These are phyloP conservation scores for Penicillium odoratum DNA, from an alignment of 495 filamentous ascomycete species.

Conservation along the genomic window DNA sequence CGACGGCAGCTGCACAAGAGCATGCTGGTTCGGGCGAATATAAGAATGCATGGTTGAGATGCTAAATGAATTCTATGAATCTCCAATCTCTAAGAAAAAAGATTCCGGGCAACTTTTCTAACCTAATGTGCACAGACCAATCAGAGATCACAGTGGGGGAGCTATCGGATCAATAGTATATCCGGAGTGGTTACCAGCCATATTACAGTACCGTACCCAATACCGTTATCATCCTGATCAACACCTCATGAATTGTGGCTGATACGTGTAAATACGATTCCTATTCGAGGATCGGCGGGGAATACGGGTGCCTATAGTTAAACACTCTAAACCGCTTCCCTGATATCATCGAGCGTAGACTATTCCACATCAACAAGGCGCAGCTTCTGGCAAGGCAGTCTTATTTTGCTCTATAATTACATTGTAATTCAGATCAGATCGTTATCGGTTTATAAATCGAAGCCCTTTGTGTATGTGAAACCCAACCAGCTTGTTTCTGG, in stretches of 20 bases:
- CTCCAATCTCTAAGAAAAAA: constrained; percentile 11
- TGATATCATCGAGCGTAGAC: constrained; percentile 8
- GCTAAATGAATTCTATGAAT: background rate
- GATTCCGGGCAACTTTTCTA: constrained; percentile 16
- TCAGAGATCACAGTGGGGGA: constrained; percentile 9
- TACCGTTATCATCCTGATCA: background rate
- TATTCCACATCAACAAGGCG: constrained; percentile 1
- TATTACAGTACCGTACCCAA: background rate
- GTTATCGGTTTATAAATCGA: background rate
- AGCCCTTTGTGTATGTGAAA: background rate
- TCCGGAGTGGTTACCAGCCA: background rate
- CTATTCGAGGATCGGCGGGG: constrained; percentile 4
- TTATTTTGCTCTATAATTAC: background rate
- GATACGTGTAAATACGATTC: background rate
- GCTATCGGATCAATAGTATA: constrained; percentile 7
- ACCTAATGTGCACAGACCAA: constrained; percentile 13
- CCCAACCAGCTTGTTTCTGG: background rate
- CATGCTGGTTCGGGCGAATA: constrained; percentile 63
- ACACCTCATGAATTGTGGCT: background rate
- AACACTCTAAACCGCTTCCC: background rate
- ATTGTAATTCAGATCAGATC: background rate
- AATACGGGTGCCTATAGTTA: constrained; percentile 8
- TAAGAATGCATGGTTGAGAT: constrained; percentile 42
- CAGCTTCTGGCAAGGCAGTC: background rate
- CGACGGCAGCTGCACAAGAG: constrained; percentile 68